phyloP scores from a whole-genome alignment of 306 rosid genomes.

The Glycine soja region DNA sequence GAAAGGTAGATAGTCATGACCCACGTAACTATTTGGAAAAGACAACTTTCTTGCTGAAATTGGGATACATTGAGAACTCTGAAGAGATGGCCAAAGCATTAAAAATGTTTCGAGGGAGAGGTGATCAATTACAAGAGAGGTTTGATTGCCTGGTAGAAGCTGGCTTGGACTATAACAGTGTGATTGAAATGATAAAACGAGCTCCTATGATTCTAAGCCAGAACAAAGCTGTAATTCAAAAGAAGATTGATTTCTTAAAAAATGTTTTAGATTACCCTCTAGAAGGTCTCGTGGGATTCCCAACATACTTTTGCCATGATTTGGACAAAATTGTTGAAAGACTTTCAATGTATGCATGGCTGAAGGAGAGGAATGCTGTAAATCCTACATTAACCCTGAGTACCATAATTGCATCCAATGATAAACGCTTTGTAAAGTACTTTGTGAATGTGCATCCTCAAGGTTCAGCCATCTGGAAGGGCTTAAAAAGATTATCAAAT shows the following conservation, averaged over 20 bases:
- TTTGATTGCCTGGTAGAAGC: conserved; percentile 81
- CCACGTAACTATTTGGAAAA: conserved; percentile 60
- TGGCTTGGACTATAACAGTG: conserved; percentile 75
- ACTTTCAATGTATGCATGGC: conserved; percentile 78
- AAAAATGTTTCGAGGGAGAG: conserved; percentile 74
- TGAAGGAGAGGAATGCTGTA: conserved; percentile 62
- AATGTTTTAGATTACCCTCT: conserved; percentile 67
- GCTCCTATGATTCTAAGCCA: conserved; percentile 72
- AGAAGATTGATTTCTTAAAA: conserved; percentile 69
- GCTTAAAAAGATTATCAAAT: conserved; percentile 49
- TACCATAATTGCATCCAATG: conserved; percentile 67
- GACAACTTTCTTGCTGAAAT: conserved; percentile 65
- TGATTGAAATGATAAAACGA: conserved; percentile 56
- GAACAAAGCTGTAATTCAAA: conserved; percentile 57
- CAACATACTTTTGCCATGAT: conserved; percentile 70
- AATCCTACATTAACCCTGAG: conserved; percentile 64
- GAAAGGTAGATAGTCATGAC: conserved; percentile 35
- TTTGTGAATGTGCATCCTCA: conserved; percentile 75
- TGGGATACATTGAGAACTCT: conserved; percentile 80
- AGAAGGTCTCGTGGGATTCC: conserved; percentile 61
- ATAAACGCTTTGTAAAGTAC: conserved; percentile 63
- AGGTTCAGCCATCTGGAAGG: conserved; percentile 71
- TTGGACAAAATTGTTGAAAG: conserved; percentile 61
- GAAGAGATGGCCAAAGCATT: conserved; percentile 80
- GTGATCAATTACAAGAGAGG: conserved; percentile 84